A percentile compares a stretch with the other conserved stretches of the same genome.
phyloP scores from a whole-genome alignment of 1,284 basidiomycete species.

The Ceratobasidium sp. region DNA sequence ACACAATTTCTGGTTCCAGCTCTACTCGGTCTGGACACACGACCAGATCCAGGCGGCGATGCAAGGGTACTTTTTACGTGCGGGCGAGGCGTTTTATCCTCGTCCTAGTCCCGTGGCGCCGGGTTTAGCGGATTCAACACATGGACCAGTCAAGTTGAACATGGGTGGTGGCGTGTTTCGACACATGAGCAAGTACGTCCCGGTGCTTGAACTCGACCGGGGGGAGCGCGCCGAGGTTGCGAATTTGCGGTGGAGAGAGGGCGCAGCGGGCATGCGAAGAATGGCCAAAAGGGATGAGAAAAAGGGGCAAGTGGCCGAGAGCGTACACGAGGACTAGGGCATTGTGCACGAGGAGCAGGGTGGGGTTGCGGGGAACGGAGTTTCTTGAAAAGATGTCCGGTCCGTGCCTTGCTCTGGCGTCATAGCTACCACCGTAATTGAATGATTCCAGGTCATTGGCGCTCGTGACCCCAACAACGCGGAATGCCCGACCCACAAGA shows the following conservation, averaged over 20 bases:
- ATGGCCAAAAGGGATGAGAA: slow-evolving; percentile 29
- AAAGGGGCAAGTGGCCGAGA: background rate
- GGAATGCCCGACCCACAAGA: background rate
- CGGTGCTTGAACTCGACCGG: slow-evolving; percentile 72
- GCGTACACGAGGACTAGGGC: background rate
- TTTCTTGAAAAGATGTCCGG: background rate
- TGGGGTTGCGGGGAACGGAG: background rate
- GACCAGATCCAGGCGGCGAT: slow-evolving; percentile 62
- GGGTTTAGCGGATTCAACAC: background rate
- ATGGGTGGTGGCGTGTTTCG: slow-evolving; percentile 52
- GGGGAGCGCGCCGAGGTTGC: slow-evolving; percentile 75
- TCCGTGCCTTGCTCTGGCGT: background rate
- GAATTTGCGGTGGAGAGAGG: slow-evolving; percentile 80
- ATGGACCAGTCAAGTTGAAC: slow-evolving; percentile 11
- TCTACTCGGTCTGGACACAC: slow-evolving; percentile 44
- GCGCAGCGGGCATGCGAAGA: slow-evolving; percentile 53
- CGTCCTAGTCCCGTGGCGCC: slow-evolving; percentile 7
- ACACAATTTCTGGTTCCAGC: slow-evolving; percentile 60
- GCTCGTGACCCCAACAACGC: slow-evolving; percentile 7
- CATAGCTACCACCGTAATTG: background rate
- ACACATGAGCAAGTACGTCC: slow-evolving; percentile 70
- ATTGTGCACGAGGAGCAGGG: background rate
- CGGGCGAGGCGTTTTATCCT: slow-evolving; percentile 42
- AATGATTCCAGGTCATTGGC: background rate
- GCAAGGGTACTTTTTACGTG: slow-evolving; percentile 42